A percentile compares a stretch with the other conserved stretches of the same genome.
These are phyloP conservation scores for Austropuccinia psidii DNA, from an alignment of 1,284 basidiomycete genomes.

Conservation along the genomic window DNA sequence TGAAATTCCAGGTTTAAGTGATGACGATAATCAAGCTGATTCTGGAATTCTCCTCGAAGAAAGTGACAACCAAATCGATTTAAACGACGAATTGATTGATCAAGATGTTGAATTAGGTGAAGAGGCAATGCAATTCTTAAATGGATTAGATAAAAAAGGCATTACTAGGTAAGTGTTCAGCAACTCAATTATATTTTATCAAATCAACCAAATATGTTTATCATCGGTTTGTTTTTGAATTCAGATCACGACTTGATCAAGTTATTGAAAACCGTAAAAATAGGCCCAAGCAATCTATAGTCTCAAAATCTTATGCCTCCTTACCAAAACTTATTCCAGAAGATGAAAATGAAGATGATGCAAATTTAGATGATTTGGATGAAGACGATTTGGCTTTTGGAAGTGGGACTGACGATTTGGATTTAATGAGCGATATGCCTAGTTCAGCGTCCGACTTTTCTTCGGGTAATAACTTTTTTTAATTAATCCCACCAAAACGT, in stretches of 20 bases:
- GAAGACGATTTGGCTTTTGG: slow-evolving; percentile 32
- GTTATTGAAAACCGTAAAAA: slow-evolving; percentile 29
- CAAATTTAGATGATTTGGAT: slow-evolving; percentile 28
- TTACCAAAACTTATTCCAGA: slow-evolving; percentile 21
- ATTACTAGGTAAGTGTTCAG: slow-evolving; percentile 23
- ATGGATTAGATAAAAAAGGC: slow-evolving; percentile 34
- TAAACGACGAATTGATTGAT: slow-evolving; percentile 18
- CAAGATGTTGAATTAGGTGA: slow-evolving; percentile 8
- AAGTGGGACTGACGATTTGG: slow-evolving; percentile 23
- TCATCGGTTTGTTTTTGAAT: neutral
- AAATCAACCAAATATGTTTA: neutral
- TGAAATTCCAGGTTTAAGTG: too few relatives aligned
- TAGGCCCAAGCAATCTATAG: slow-evolving; percentile 6
- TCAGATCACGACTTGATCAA: slow-evolving; percentile 24
- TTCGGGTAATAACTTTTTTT: neutral
- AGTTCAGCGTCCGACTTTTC: slow-evolving; percentile 12
- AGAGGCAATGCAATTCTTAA: slow-evolving; percentile 13
- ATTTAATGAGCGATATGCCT: slow-evolving; percentile 33
- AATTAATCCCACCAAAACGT: too few relatives aligned
- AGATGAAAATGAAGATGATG: slow-evolving; percentile 15
- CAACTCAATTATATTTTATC: neutral
- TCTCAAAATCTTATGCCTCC: slow-evolving; percentile 15
- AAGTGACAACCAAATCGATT: too few relatives aligned
- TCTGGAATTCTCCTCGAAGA: too few relatives aligned
- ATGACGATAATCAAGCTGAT: too few relatives aligned